A percentile compares a stretch with the other conserved stretches of the same genome.
Conservation (phyloP, 2,329 filamentous ascomycete genomes). For the Zymoseptoria brevis region DNA sequence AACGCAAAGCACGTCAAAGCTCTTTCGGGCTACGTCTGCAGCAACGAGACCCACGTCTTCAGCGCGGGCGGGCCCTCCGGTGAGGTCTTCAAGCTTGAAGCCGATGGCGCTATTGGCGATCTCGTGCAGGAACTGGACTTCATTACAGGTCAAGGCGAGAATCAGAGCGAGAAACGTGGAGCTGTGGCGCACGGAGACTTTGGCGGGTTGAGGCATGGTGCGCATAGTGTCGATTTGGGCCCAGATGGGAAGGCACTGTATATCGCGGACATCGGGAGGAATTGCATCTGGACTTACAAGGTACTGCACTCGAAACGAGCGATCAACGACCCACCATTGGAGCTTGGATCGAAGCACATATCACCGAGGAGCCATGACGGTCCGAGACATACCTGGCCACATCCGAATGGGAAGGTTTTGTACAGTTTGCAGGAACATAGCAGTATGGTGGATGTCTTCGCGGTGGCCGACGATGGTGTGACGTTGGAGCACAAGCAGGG, state of each 20-base stretch:
- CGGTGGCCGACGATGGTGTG: conserved; percentile 22
- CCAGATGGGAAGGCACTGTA: conserved; percentile 25
- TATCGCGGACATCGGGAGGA: conserved; percentile 30
- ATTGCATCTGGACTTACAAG: conserved; percentile 30
- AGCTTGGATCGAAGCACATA: conserved; percentile 23
- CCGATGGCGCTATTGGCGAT: conserved; percentile 25
- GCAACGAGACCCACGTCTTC: conserved; percentile 25
- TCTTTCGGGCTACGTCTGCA: conserved; percentile 28
- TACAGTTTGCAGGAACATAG: conserved; percentile 32
- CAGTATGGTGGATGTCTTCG: conserved; percentile 30
- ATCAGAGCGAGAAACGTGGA: conserved; percentile 21
- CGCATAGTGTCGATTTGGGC: conserved; percentile 27
- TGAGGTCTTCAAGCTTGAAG: conserved; percentile 25
- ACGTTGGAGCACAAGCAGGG: conserved; percentile 24
- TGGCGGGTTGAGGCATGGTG: conserved; percentile 29
- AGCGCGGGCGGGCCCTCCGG: conserved; percentile 28
- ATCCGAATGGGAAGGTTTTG: conserved; percentile 27
- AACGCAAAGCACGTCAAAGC: conserved; percentile 27
- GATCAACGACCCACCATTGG: conserved; percentile 18
- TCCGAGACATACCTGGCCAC: conserved; percentile 30
- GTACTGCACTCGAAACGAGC: conserved; percentile 14
- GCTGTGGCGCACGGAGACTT: conserved; percentile 29
- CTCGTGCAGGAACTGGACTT: conserved; percentile 29
- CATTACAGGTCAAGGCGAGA: conserved; percentile 21
- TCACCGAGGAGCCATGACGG: conserved; percentile 27